Evolutionary conservation across 2,329 filamentous ascomycete species (phyloP).

Genomic region (Leptosphaerulina australis): DNA sequence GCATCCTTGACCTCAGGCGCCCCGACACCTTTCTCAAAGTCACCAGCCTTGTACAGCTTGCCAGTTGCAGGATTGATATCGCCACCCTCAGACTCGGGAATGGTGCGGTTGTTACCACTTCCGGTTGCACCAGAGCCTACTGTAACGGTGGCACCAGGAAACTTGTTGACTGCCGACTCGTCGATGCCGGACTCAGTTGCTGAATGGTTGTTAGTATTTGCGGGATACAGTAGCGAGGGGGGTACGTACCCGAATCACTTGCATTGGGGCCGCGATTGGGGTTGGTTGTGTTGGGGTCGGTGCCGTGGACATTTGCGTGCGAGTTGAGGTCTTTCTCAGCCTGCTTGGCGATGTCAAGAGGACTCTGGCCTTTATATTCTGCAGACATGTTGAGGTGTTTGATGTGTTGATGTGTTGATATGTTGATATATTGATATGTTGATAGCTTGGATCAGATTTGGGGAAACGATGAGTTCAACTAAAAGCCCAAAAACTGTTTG

Average conservation of each 20-base stretch:
- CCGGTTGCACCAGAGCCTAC: constrained; percentile 54
- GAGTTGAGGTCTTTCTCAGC: constrained; percentile 58
- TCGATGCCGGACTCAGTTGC: constrained; percentile 57
- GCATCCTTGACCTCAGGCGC: constrained; percentile 55
- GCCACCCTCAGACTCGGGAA: constrained; percentile 56
- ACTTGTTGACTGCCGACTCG: constrained; percentile 48
- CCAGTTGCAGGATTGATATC: constrained; percentile 50
- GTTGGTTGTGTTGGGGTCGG: constrained; percentile 27
- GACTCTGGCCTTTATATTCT: constrained; percentile 51
- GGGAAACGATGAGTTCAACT: no score
- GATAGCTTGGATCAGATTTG: no score
- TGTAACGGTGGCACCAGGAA: constrained; percentile 53
- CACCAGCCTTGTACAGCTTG: constrained; percentile 54
- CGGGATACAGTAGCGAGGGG: not conserved
- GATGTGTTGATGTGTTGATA: not conserved
- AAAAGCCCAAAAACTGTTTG: not conserved
- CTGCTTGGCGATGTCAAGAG: constrained; percentile 53
- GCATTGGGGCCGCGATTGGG: constrained; percentile 12
- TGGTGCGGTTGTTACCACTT: constrained; percentile 55
- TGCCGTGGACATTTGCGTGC: constrained; percentile 48
- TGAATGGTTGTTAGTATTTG: constrained; percentile 23
- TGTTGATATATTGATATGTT: not conserved
- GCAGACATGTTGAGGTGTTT: constrained; percentile 49
- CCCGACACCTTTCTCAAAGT: constrained; percentile 55
- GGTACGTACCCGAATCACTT: constrained; percentile 49